Evolutionary conservation across 371 early-diverging fungal genomes (phyloP), one percentile per base, ranked within the genome.

Genomic region (Neoconidiobolus thromboides): DNA sequence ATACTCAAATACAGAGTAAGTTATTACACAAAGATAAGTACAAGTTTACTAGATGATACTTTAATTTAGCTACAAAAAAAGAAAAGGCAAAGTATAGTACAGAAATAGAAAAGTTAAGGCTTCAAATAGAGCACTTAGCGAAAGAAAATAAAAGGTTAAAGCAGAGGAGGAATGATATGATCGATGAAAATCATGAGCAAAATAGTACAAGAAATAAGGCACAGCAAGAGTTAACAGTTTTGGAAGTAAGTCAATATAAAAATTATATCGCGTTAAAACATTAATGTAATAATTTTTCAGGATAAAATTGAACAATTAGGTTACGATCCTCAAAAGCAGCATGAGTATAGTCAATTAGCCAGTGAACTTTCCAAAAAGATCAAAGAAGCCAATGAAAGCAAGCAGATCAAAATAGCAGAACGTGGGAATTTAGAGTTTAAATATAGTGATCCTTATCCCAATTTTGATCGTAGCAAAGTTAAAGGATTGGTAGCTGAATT

Each of bases 401-500:
- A 57, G 44, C 7, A 57, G 6, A 9, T 14, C 15, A 41, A 43
- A 14, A 4, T 41, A n/a, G 53, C 77, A 47, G 67, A 70, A 37
- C 64, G 84, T 14, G 69, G 77, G 43, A 73, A 69, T 26, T 71
- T 85, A 15, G 81, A 89, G 48, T 86, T 89, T 54, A 69, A 73
- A 43, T 89, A 85, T 62, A 62, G 73, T 7, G 76, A 84, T 44
- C 88, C 89, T 0, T 70, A 76, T n/a, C 79, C 83, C 36, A 77
- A 80, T 67, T 95, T 97, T 73, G 90, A 96, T 69, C 85, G 89
- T 3, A 69, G 76, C 46, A 71, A 85, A 62, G 94, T 98, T 51
- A 88, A 86, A 65, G 98, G 98, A 3, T 69, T 91, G 2, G 91
- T 96, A 7, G 96, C 92, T 0, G 84, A 93, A 65, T 70, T 96